phyloP scores from a whole-genome alignment of 2,329 filamentous ascomycete genomes.

The Sarocladium oryzae region DNA sequence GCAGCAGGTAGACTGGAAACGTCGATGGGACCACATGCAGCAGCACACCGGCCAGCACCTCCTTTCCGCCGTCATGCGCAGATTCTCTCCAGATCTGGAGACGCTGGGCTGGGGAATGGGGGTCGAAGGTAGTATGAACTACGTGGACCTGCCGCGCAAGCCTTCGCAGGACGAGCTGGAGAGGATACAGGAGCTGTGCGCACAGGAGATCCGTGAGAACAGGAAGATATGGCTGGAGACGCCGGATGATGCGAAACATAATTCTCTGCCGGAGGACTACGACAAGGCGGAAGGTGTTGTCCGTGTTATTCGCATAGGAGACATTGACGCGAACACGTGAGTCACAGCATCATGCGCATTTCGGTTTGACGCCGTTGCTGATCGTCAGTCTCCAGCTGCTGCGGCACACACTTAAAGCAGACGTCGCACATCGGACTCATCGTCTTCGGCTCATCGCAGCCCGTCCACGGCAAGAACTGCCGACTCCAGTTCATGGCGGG shows the following conservation, averaged over 20 bases:
- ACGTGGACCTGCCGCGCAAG: constrained; percentile 23
- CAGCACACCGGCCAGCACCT: constrained; percentile 27
- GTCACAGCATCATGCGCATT: constrained; percentile 8
- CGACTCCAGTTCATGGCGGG: constrained; percentile 23
- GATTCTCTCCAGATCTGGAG: constrained; percentile 14
- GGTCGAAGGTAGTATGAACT: constrained; percentile 20
- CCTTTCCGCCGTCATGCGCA: constrained; percentile 24
- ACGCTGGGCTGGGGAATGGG: constrained; percentile 27
- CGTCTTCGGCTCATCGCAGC: constrained; percentile 20
- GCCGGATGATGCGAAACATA: constrained; percentile 18
- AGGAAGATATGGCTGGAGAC: constrained; percentile 19
- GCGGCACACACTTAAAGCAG: constrained; percentile 23
- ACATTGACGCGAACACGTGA: constrained; percentile 23
- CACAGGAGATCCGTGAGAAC: constrained; percentile 19
- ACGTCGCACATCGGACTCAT: constrained; percentile 25
- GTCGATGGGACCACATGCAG: constrained; percentile 28
- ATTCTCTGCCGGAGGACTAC: constrained; percentile 22
- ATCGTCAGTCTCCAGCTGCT: constrained; percentile 15
- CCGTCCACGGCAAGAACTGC: constrained; percentile 24
- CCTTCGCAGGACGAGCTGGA: constrained; percentile 19
- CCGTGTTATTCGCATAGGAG: constrained; percentile 22
- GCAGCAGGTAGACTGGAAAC: constrained; percentile 21
- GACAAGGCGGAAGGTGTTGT: constrained; percentile 23
- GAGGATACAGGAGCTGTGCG: constrained; percentile 20
- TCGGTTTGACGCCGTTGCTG: background rate